phyloP scores from a whole-genome alignment of 2,329 filamentous ascomycete genomes.

The Ophiostoma australiae region DNA sequence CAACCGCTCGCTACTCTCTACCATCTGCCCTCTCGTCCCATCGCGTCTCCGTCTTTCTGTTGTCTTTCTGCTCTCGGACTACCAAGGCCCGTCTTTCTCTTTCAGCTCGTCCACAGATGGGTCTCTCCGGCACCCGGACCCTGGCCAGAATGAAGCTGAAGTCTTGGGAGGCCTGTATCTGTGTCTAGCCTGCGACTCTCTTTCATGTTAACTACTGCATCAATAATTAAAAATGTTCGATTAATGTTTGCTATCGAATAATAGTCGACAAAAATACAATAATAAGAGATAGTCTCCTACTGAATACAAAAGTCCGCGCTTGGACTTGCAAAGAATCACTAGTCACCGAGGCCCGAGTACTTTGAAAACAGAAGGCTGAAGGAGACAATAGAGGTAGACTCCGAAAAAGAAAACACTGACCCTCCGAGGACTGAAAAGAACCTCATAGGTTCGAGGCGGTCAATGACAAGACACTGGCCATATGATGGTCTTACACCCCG shows the following conservation, averaged over 20 bases:
- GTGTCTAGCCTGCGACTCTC: not conserved
- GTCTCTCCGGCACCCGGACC: not conserved
- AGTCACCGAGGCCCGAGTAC: not conserved
- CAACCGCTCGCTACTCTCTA: not conserved
- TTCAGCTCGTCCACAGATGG: not conserved
- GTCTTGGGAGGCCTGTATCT: not conserved
- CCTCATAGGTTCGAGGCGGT: not conserved
- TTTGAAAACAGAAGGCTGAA: not conserved
- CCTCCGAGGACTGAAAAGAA: not conserved
- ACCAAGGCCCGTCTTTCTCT: not conserved
- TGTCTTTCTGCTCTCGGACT: not conserved
- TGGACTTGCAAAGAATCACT: not conserved
- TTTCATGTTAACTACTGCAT: not conserved
- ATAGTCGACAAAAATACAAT: not conserved
- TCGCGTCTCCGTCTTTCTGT: not conserved
- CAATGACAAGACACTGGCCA: not conserved
- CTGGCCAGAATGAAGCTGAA: not conserved
- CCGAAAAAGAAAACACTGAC: not conserved
- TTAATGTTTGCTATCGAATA: not conserved
- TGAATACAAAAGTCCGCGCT: slow-evolving; percentile 5
- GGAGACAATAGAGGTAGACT: not conserved
- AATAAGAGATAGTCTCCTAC: slow-evolving; percentile 1
- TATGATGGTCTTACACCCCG: not conserved
- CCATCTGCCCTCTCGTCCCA: not conserved
- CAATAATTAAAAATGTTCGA: too few relatives aligned